Conservation (phyloP, 345 rosid genomes). For the Populus simonii region DNA sequence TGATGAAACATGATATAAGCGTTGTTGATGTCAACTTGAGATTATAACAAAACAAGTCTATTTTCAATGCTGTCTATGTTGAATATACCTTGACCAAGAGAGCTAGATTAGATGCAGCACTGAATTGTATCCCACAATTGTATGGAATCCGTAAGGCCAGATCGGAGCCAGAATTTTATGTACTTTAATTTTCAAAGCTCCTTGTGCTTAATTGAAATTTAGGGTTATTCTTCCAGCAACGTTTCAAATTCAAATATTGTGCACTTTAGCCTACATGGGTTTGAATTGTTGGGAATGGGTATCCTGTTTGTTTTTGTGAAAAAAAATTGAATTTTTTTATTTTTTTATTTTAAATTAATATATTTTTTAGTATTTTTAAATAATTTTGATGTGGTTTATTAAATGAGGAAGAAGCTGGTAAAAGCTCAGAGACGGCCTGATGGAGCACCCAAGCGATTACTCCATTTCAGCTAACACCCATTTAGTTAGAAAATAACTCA, state of each 20-base stretch:
- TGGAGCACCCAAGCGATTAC: no score
- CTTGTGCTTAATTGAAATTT: background rate
- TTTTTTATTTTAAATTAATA: no score
- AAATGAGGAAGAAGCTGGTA: background rate
- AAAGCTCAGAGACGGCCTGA: background rate
- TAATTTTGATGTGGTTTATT: no score
- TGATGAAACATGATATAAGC: constrained; percentile 20
- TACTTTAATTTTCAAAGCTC: background rate
- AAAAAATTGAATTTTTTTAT: no score
- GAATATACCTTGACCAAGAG: background rate
- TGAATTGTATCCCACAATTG: constrained; percentile 10
- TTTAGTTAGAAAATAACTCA: no score
- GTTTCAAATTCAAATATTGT: background rate
- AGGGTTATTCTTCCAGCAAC: background rate
- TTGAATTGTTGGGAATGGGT: no score
- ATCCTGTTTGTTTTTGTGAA: no score
- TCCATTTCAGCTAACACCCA: background rate
- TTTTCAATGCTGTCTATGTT: background rate
- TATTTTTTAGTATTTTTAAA: no score
- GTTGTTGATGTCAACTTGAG: constrained; percentile 6
- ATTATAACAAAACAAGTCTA: background rate
- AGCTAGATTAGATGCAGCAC: constrained; percentile 11
- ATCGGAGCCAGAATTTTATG: constrained; percentile 2
- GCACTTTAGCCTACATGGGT: background rate
- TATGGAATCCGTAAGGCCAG: background rate